Base-by-base conservation (phyloP, 2,329 filamentous ascomycete species). In the Dryadomyces sulphureus region DNA sequence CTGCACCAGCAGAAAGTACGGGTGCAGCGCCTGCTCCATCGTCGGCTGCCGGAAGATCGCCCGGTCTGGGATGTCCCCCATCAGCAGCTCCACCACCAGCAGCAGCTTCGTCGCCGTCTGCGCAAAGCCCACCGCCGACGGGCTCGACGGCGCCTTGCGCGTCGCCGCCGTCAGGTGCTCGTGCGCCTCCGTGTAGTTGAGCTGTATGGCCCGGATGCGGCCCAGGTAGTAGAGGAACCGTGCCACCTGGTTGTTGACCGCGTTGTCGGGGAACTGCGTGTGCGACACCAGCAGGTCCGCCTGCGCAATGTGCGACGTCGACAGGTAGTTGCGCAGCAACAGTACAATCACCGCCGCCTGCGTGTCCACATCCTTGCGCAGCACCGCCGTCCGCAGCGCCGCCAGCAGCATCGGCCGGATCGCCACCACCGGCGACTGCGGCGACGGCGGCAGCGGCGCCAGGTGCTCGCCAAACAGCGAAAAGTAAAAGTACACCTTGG, bases 401-500 rank as follows among this genome's bases (percentile, higher is more conserved):
- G 85, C 80, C 46, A 98, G 78, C 43, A 98, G 75, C 52, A 80
- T 82, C 47, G 89, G 86, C 49, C 92, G 83, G 58, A 94, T 88
- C 36, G 81, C 74, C 50, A 95, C 84, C 54, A 94, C 78, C 4
- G 88, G 83, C 7, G 89, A 94, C 57, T 86, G 81, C 47, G 87
- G 83, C 45, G 89, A 95, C 21, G 90, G 89, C 39, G 92, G 85
- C 52, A 90, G 77, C 20, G 90, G 89, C 50, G 80, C 77, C 51
- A 93, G 76, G 64, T 93, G 81, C 72, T 98, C 92, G 67, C 83
- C 87, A 70, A 96, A 96, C 56, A 96, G 73, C 21, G 87, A 87
- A 67, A 87, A 94, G 72, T 98, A 98, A 67, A 95, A 96, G 73
- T 95, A 98, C 52, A 90, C 88, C 65, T 93, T 93, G 53, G 90